Evolutionary conservation across 2,329 filamentous ascomycete species (phyloP), one percentile per base, ranked within the genome.

Genomic region (Hypoxylon sp.): DNA sequence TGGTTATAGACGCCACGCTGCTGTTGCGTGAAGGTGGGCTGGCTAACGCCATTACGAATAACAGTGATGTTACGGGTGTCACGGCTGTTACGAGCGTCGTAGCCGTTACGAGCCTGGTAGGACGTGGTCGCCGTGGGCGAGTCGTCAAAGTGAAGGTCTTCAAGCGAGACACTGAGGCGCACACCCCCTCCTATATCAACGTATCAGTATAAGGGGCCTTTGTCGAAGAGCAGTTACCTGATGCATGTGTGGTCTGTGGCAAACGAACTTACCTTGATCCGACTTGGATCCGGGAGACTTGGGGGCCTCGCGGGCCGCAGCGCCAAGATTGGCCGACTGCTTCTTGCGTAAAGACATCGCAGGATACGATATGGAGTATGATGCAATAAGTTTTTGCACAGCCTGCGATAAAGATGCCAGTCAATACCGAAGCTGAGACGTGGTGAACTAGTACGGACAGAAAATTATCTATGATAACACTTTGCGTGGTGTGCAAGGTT

Each of bases 191-290:
- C 68, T 68, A 45, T 17, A 23, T 11, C 28, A 60, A 56, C n/a
- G 1, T 36, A 13, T 70, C 23, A 70, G 57, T 14, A 61, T 46
- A 25, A 25, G 6, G 5, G 11, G 14, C 14, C 7, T 55, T 30
- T n/a, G 17, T 34, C 25, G 23, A 11, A 28, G 14, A 36, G 41
- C 19, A 11, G 2, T 9, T 6, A 7, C 11, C 9, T 19, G 28
- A 3, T n/a, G n/a, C n/a, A 21, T 38, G 34, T n/a, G 34, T 38
- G 14, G 34, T 5, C 17, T 19, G 34, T 5, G 17, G 14, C 17
- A 50, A 61, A 14, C 9, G 9, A 9, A 66, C 68, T 57, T 48
- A 66, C 68, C 68, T 50, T 66, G 60, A 25, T 71, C 68, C n/a
- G 66, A 69, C 58, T 71, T 69, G 10, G 66, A 45, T n/a, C 19